Percentiles rank a stretch among this genome's conserved stretches.
Conservation (phyloP, 2,329 filamentous ascomycete species). For the Aspergillus tamarii region DNA sequence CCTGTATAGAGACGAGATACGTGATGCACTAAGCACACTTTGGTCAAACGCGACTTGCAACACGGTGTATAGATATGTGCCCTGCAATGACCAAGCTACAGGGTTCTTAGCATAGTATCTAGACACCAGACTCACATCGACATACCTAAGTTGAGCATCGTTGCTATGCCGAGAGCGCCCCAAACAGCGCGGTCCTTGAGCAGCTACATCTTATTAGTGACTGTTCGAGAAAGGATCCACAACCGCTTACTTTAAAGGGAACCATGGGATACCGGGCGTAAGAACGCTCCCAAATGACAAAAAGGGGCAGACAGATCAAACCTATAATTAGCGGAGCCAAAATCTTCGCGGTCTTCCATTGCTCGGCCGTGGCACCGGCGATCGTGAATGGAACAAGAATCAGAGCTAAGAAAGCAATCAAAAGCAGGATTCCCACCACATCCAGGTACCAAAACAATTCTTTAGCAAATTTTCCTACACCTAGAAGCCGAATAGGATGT, state of each 20-base stretch:
- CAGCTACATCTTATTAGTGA: constrained; percentile 35
- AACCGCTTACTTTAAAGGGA: constrained; percentile 53
- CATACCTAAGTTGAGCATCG: constrained; percentile 33
- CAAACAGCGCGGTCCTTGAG: constrained; percentile 68
- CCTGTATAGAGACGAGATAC: constrained; percentile 63
- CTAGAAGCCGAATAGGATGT: constrained; percentile 49
- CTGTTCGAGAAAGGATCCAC: neutral
- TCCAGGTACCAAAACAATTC: constrained; percentile 63
- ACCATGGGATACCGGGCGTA: constrained; percentile 56
- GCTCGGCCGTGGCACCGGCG: constrained; percentile 52
- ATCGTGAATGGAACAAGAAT: constrained; percentile 62
- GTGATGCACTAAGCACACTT: constrained; percentile 58
- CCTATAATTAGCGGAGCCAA: constrained; percentile 58
- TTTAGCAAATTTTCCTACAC: constrained; percentile 37
- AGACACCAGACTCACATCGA: constrained; percentile 29
- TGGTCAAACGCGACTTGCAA: constrained; percentile 66
- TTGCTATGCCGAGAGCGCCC: constrained; percentile 62
- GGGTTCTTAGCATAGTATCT: constrained; percentile 7
- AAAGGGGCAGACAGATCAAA: constrained; percentile 52
- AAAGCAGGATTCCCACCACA: constrained; percentile 55
- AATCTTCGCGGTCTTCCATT: constrained; percentile 57
- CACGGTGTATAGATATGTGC: constrained; percentile 66
- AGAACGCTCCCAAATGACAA: constrained; percentile 58
- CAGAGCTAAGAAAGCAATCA: constrained; percentile 56
- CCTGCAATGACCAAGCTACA: constrained; percentile 63